Conservation (phyloP, 2,329 filamentous ascomycete genomes). For the Clonostachys rhizophaga region DNA sequence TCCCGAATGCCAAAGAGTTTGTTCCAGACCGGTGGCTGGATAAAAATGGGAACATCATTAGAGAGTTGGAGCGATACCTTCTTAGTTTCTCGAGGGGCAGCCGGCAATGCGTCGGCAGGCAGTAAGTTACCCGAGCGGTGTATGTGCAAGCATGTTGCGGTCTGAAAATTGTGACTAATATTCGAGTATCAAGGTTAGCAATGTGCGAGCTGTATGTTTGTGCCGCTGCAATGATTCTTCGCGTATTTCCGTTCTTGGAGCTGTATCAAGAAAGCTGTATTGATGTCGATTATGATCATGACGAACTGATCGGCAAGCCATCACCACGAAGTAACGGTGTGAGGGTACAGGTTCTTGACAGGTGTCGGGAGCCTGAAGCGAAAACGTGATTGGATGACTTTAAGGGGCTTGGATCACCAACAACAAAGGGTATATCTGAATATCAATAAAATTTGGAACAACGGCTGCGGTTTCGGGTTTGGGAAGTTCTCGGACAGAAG, state of each 20-base stretch:
- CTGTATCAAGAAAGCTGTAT: conserved; percentile 17
- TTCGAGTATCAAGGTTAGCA: conserved; percentile 8
- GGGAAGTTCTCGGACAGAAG: too few relatives aligned
- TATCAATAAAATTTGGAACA: too few relatives aligned
- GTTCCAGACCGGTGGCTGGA: conserved; percentile 29
- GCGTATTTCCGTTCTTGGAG: conserved; percentile 13
- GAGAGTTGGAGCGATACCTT: conserved; percentile 21
- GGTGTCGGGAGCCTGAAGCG: too few relatives aligned
- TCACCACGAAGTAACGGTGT: too few relatives aligned
- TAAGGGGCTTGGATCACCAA: too few relatives aligned
- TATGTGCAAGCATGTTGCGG: neutral
- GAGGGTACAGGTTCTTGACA: too few relatives aligned
- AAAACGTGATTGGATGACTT: too few relatives aligned
- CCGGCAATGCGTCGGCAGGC: conserved; percentile 25
- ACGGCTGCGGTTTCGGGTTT: too few relatives aligned
- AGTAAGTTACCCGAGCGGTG: conserved; percentile 1
- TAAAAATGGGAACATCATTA: conserved; percentile 9
- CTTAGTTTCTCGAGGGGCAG: conserved; percentile 29
- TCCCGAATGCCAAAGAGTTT: conserved; percentile 26
- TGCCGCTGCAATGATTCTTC: conserved; percentile 10
- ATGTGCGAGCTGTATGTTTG: conserved; percentile 14
- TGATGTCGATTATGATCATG: conserved; percentile 19
- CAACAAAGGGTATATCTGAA: too few relatives aligned
- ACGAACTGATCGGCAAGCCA: neutral
- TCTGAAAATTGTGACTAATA: conserved; percentile 1